phyloP scores from a whole-genome alignment of 2,329 filamentous ascomycete genomes.

The Sphaceloma murrayae region DNA sequence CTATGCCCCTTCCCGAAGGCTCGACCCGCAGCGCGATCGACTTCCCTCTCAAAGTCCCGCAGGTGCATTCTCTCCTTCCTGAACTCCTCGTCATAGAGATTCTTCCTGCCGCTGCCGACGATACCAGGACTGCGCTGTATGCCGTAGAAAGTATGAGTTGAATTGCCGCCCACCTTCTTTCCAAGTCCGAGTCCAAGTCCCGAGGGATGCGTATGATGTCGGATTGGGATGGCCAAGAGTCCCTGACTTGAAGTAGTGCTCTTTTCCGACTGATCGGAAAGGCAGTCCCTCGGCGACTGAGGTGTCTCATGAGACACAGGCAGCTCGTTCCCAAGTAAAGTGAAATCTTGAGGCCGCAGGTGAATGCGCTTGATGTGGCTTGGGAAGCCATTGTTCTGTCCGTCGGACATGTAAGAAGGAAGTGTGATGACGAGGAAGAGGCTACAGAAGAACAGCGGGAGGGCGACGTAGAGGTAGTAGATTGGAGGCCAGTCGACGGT shows the following conservation, averaged over 20 bases:
- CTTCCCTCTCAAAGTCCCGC: constrained; percentile 10
- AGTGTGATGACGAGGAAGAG: constrained; percentile 22
- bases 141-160: constrained; percentile 8
- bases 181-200: no score
- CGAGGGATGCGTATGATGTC: no score
- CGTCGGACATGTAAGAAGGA: constrained; percentile 7
- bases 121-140: constrained; percentile 5
- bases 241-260: no score
- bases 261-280: no score
- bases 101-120: constrained; percentile 13
- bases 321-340: constrained; percentile 29
- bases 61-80: constrained; percentile 11
- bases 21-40: constrained; percentile 2
- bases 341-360: constrained; percentile 26
- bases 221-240: no score
- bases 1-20: not conserved
- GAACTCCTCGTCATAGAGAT: constrained; percentile 13
- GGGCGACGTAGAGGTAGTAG: constrained; percentile 28
- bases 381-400: constrained; percentile 22
- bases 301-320: constrained; percentile 25
- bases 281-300: no score
- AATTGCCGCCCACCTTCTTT: no score
- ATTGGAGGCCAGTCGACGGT: constrained; percentile 26
- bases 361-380: constrained; percentile 22
- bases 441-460: constrained; percentile 27